A percentile compares a stretch with the other conserved stretches of the same genome.
phyloP scores from a whole-genome alignment of 495 filamentous ascomycete genomes.

The Penicillium macrosclerotiorum region DNA sequence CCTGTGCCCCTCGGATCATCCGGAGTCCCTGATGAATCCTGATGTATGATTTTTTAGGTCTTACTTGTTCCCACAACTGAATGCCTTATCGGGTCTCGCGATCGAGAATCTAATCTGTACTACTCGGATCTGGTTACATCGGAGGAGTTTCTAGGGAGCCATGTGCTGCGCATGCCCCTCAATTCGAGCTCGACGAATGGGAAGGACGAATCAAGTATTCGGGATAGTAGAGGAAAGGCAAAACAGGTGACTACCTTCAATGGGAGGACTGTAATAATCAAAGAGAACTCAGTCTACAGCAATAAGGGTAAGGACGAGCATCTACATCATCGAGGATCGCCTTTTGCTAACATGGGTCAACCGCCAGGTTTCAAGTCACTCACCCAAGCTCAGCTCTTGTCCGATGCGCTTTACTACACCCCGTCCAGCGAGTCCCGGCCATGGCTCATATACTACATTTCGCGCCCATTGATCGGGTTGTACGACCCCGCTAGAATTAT shows the following conservation, averaged over 20 bases:
- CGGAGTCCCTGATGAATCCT: conserved; percentile 19
- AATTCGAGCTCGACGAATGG: conserved; percentile 48
- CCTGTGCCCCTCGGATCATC: conserved; percentile 8
- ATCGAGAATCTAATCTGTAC: conserved; percentile 75
- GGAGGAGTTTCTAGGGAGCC: conserved; percentile 95
- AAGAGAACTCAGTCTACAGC: conserved; percentile 89
- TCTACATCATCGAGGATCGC: not conserved
- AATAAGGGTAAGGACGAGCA: conserved; percentile 73
- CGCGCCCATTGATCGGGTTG: conserved; percentile 81
- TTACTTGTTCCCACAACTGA: conserved; percentile 93
- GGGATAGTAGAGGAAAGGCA: conserved; percentile 89
- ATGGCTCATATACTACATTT: conserved; percentile 98
- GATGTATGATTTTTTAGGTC: conserved; percentile 50
- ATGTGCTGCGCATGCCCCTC: conserved; percentile 84
- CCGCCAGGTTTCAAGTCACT: conserved; percentile 83
- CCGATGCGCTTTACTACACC: conserved; percentile 84
- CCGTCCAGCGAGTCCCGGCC: conserved; percentile 77
- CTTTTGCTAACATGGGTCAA: conserved; percentile 13
- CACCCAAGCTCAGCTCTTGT: conserved; percentile 84
- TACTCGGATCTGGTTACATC: conserved; percentile 79
- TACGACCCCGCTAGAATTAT: conserved; percentile 71
- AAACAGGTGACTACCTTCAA: conserved; percentile 91
- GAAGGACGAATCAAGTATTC: conserved; percentile 73
- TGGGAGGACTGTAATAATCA: conserved; percentile 89
- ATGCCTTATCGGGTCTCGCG: conserved; percentile 81